Base-by-base conservation (phyloP, 805 yeast genomes). In the Brettanomyces anomalus region DNA sequence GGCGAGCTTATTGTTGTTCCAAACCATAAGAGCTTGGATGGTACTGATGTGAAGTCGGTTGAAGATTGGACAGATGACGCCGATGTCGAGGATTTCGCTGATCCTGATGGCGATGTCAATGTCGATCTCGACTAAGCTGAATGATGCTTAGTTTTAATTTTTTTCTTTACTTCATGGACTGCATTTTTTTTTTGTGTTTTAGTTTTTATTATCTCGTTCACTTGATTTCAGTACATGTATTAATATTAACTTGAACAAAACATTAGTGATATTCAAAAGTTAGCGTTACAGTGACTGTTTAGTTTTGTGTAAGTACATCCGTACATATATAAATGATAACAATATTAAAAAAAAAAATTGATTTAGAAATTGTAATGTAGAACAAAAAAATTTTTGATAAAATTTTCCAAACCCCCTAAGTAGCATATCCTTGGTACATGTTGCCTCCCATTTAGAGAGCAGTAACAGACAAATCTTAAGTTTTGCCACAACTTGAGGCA, bases 1-100 rank as follows among this genome's bases (percentile, higher is more conserved):
- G 79, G 76, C 48, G 90, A 93, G 11, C 67, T 93, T 43, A 82
- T 77, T 36, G 95, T 93, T 4, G 49, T 81, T 39, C 89, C 97
- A 40, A 93, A 93, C 65, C 97, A 93, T 55, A 88, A 82, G 46
- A 66, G 70, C 3, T 71, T 68, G 14, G 72, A 66, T 38, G 67
- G 56, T 15, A 74, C 68, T 14, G 84, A 74, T 52, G 73, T 71
- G 39, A 73, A 69, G 46, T 76, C 70, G 39, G 78, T 74, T 21
- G 80, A 74, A 21, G 75, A 75, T 45, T 75, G 80, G 81, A 69
- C 75, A 43, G 81, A 76, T 46, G 82, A 72, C 33, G 79, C 77
- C 42, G 85, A 77, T 41, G 77, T 71, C 18, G 84, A 78, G 39
- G 79, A 74, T 21, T 70, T 32, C 39, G 33, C 13, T 4, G 38